Evolutionary conservation across 2,329 filamentous ascomycete genomes (phyloP), one percentile per base, ranked within the genome.

Genomic region (Colletotrichum sp.): DNA sequence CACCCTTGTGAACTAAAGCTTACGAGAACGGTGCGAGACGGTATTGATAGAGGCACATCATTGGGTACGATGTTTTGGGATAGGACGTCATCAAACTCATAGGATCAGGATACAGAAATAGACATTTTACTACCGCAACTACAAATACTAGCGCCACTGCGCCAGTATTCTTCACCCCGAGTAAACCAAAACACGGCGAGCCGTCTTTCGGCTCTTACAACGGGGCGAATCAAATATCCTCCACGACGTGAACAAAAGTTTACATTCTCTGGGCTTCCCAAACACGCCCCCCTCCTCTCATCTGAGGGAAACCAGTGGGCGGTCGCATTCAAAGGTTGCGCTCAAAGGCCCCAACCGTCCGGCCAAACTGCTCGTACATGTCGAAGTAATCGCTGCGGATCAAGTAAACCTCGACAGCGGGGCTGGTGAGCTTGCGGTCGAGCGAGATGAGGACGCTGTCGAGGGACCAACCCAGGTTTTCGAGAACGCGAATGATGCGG

Each of bases 401-500:
- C 6, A 52, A 7, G 10, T 13, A 12, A 7, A 13, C n/a, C 6
- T 13, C 0, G 44, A 0, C 44, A 24, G 0, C n/a, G 44, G 10
- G 0, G 12, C 44, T 52, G 26, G 2, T 26, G 44, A 21, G 18
- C 44, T 52, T 52, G n/a, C 9, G 10, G 44, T 13, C 6, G 44
- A 21, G 3, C 44, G n/a, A 21, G 6, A 6, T 9, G 39, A 1
- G n/a, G 32, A 34, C 52, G 66, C 5, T 62, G n/a, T 4, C 18
- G 7, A 26, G 26, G 32, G 73, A 44, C 7, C 1, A 16, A 6
- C 52, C 69, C 6, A 77, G 59, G 59, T 73, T 63, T 7, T 7
- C 6, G 21, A 77, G 16, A 9, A 73, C 69, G 5, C 72, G 72
- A 30, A 30, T 4, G 18, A 77, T 75, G 59, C 76, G 69, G 34